Percentiles rank a stretch among this genome's conserved stretches.
Evolutionary conservation across 2,329 filamentous ascomycete genomes (phyloP).

Genomic region (Orbilia ellipsospora): DNA sequence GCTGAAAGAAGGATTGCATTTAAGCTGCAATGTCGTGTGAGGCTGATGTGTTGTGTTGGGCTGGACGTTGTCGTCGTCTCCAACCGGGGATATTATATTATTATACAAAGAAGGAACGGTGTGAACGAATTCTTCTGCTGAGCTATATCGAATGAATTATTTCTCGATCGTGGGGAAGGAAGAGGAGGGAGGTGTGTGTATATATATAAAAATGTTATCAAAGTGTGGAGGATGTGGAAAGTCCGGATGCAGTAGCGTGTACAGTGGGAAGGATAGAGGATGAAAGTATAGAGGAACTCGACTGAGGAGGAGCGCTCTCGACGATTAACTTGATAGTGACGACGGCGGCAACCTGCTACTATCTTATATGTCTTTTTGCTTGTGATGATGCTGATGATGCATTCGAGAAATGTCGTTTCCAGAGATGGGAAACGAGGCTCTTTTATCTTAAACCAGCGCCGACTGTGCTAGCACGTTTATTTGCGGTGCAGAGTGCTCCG

Average conservation of each 20-base stretch:
- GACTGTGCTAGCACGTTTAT: slow-evolving; percentile 18
- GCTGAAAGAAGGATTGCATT: slow-evolving; percentile 56
- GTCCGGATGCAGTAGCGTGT: slow-evolving; percentile 16
- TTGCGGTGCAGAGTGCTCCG: neutral
- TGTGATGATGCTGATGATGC: slow-evolving; percentile 45
- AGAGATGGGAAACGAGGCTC: slow-evolving; percentile 54
- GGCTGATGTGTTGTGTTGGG: slow-evolving; percentile 45
- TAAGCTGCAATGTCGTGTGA: slow-evolving; percentile 46
- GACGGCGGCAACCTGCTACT: neutral
- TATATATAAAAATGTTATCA: slow-evolving; percentile 15
- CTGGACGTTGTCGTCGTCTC: slow-evolving; percentile 30
- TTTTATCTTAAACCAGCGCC: slow-evolving; percentile 49
- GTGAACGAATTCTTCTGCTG: neutral
- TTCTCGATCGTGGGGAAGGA: slow-evolving; percentile 26
- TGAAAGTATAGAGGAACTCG: slow-evolving; percentile 44
- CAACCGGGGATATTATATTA: neutral
- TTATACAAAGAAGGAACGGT: neutral
- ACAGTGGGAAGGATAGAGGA: slow-evolving; percentile 2
- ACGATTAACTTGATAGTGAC: slow-evolving; percentile 4
- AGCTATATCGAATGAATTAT: slow-evolving; percentile 13
- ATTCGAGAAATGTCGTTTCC: slow-evolving; percentile 42
- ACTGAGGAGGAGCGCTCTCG: slow-evolving; percentile 51
- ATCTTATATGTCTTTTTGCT: slow-evolving; percentile 15
- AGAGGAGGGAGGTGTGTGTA: slow-evolving; percentile 6
- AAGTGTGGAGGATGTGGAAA: slow-evolving; percentile 35